A percentile compares a stretch with the other conserved stretches of the same genome.
Conservation (phyloP, 495 filamentous ascomycete genomes). For the Podospora pseudocomata region DNA sequence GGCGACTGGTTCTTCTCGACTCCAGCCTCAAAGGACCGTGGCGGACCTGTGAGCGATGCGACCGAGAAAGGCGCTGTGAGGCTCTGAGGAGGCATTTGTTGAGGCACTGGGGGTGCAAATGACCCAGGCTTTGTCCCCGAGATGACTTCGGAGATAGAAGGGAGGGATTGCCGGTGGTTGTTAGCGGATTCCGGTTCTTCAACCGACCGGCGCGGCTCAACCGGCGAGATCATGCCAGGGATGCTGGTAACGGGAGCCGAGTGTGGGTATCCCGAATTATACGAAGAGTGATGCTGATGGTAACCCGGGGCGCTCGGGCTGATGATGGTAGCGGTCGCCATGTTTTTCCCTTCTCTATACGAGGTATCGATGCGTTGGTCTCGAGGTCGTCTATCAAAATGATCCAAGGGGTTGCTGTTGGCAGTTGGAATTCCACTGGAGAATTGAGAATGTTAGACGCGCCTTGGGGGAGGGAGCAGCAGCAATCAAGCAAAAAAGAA, state of each 20-base stretch:
- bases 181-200: slow-evolving; percentile 39
- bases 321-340: slow-evolving; percentile 48
- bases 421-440: slow-evolving; percentile 32
- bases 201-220: slow-evolving; percentile 42
- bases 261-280: slow-evolving; percentile 37
- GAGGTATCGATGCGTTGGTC: slow-evolving; percentile 36
- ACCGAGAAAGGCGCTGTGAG: slow-evolving; percentile 36
- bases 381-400: slow-evolving; percentile 35
- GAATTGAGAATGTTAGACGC: slow-evolving; percentile 14
- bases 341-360: slow-evolving; percentile 37
- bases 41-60: slow-evolving; percentile 13
- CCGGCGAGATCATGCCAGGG: slow-evolving; percentile 45
- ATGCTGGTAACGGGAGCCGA: slow-evolving; percentile 35
- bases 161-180: slow-evolving; percentile 45
- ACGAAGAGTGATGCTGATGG: slow-evolving; percentile 37
- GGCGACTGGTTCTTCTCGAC: slow-evolving; percentile 37
- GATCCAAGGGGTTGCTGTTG: slow-evolving; percentile 26
- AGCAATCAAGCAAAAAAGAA: slow-evolving; percentile 17
- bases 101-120: slow-evolving; percentile 32
- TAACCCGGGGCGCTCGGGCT: slow-evolving; percentile 45
- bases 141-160: slow-evolving; percentile 49
- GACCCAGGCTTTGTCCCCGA: slow-evolving; percentile 35
- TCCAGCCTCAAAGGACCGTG: slow-evolving; percentile 26
- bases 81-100: slow-evolving; percentile 22
- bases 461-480: background rate